Evolutionary conservation across 2,329 filamentous ascomycete genomes (phyloP), one percentile per base, ranked within the genome.

Genomic region (Lecanicillium sp.): DNA sequence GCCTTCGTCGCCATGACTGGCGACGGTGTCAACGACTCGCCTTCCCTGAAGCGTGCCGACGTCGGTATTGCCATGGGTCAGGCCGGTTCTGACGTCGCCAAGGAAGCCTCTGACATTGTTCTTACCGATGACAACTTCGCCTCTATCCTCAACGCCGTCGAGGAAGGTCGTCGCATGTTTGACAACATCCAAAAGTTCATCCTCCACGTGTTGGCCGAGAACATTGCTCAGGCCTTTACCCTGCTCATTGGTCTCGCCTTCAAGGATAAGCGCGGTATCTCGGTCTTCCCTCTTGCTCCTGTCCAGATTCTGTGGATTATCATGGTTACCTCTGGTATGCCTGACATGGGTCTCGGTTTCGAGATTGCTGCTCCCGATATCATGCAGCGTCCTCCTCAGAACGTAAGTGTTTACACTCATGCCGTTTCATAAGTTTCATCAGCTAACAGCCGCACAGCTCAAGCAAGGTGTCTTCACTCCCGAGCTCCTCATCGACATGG

Each of bases 301-400:
- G 81, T 88, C n/a, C 79, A 88, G 55, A 86, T 88, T 53, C 71
- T 88, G 35, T 88, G 84, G 84, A 82, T 89, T 52, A 88, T 87
- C 58, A 87, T 88, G 84, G 75, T 88, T 48, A 88, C 85, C 1
- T 86, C 82, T 26, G 81, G 79, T 41, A 73, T 87, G 58, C 84
- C 84, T 3, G 85, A 87, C 53, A 87, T 88, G 81, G 85, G 84
- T 51, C 72, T 88, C 3, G 84, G 84, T 2, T 83, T 87, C 65
- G 84, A 88, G 63, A 68, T 76, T 47, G 83, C 84, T 0, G 78
- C 80, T 0, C 77, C 83, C 0, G 83, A 87, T 60, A 81, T 88
- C 50, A 80, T 88, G 70, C 62, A 72, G 37, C 74, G 84, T 0
- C 83, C 83, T n/a, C 85, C 85, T 0, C 82, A 86, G 52, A 74